phyloP scores from a whole-genome alignment of 441 rosid species.

The Pelargonium fulgidum region DNA sequence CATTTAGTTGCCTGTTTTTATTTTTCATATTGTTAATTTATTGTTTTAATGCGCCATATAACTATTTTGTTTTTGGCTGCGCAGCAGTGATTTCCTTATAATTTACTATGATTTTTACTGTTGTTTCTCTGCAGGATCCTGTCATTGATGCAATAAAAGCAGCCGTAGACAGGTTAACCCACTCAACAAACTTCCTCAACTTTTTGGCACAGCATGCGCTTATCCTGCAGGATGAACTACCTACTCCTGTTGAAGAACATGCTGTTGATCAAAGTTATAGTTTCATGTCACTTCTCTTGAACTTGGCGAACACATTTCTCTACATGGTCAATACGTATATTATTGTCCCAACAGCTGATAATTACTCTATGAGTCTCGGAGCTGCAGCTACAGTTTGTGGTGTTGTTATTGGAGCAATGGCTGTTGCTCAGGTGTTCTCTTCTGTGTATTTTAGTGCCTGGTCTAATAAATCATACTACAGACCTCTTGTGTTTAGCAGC shows the following conservation, averaged over 20 bases:
- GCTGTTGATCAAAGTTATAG: slow-evolving; percentile 66
- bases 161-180: slow-evolving; percentile 73
- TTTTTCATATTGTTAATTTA: slow-evolving; percentile 6
- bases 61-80: not conserved
- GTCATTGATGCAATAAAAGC: slow-evolving; percentile 70
- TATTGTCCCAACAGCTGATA: slow-evolving; percentile 95
- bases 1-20: slow-evolving; percentile 9
- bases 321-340: slow-evolving; percentile 98
- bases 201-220: slow-evolving; percentile 97
- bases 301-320: slow-evolving; percentile 80
- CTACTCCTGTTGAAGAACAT: slow-evolving; percentile 59
- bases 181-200: slow-evolving; percentile 82
- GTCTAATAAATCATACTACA: slow-evolving; percentile 92
- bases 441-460: slow-evolving; percentile 97
- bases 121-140: slow-evolving; percentile 55
- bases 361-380: slow-evolving; percentile 89
- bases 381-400: slow-evolving; percentile 99
- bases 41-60: not conserved
- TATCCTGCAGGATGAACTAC: slow-evolving; percentile 89
- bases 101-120: slow-evolving; percentile 16
- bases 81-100: slow-evolving; percentile 5
- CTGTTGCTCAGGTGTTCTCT: slow-evolving; percentile 93
- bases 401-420: slow-evolving; percentile 95
- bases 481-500: slow-evolving; percentile 89
- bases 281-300: slow-evolving; percentile 74